phyloP scores from a whole-genome alignment of 306 rosid genomes.

The Vigna angularis region DNA sequence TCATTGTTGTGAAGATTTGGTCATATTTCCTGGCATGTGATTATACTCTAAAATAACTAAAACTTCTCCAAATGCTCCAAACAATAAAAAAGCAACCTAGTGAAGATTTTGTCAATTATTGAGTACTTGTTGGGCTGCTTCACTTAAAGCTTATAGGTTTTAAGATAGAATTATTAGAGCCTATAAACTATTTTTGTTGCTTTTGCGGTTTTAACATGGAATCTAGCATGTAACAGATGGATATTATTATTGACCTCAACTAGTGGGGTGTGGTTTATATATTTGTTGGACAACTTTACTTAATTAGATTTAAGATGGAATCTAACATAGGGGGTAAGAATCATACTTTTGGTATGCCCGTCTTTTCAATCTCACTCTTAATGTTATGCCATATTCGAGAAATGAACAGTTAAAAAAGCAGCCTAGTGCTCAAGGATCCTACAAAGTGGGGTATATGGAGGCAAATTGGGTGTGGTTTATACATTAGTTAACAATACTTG shows the following conservation, averaged over 20 bases:
- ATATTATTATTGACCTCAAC: background rate
- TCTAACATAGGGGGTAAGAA: constrained; percentile 10
- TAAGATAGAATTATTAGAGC: background rate
- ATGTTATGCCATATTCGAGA: background rate
- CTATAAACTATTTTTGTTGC: background rate
- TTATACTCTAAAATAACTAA: background rate
- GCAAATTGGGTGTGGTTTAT: background rate
- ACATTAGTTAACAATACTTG: background rate
- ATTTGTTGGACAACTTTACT: background rate
- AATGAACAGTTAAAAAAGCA: background rate
- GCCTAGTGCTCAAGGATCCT: background rate
- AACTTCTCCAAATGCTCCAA: background rate
- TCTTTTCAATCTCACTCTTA: background rate
- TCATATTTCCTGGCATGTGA: background rate
- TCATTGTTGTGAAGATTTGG: background rate
- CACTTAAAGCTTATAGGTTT: background rate
- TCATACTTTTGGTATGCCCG: background rate
- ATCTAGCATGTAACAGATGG: background rate
- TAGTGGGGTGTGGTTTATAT: background rate
- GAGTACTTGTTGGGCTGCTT: background rate
- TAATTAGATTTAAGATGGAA: background rate
- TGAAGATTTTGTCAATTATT: background rate
- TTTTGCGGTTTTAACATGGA: background rate
- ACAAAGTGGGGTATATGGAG: background rate
- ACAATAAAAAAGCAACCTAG: background rate